A percentile compares a stretch with the other conserved stretches of the same genome.
phyloP scores from a whole-genome alignment of 2,329 filamentous ascomycete species.

The Calcarisporium arbuscula region DNA sequence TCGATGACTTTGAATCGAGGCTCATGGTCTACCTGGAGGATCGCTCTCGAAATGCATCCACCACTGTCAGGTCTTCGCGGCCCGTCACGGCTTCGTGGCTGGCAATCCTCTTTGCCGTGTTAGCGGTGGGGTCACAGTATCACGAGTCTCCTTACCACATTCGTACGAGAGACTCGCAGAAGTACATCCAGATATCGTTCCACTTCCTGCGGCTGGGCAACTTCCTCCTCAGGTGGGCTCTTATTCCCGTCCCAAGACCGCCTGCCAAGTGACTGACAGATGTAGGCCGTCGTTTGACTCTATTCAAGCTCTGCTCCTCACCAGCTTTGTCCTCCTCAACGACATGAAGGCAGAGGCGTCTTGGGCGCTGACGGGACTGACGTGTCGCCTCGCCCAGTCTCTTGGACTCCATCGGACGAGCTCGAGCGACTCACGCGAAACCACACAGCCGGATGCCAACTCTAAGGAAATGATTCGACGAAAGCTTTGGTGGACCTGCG shows the following conservation, averaged over 20 bases:
- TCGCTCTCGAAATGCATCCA: slow-evolving; percentile 49
- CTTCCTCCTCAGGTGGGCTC: slow-evolving; percentile 48
- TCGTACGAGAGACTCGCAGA: slow-evolving; percentile 52
- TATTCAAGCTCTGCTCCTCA: slow-evolving; percentile 57
- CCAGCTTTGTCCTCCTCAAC: slow-evolving; percentile 57
- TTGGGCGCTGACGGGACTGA: slow-evolving; percentile 58
- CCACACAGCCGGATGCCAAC: slow-evolving; percentile 33
- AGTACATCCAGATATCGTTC: slow-evolving; percentile 58
- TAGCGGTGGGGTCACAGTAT: slow-evolving; percentile 61
- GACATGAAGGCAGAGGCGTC: slow-evolving; percentile 66
- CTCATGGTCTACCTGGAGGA: slow-evolving; percentile 62
- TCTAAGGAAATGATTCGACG: slow-evolving; percentile 50
- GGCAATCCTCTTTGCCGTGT: slow-evolving; percentile 57
- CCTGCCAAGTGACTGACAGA: slow-evolving; percentile 6
- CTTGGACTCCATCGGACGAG: slow-evolving; percentile 51
- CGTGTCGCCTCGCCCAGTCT: slow-evolving; percentile 59
- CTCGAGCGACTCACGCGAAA: slow-evolving; percentile 39
- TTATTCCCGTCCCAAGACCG: neutral
- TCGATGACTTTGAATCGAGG: slow-evolving; percentile 58
- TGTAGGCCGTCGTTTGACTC: slow-evolving; percentile 56
- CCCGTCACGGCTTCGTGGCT: slow-evolving; percentile 59
- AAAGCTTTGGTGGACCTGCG: slow-evolving; percentile 58
- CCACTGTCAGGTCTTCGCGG: slow-evolving; percentile 36
- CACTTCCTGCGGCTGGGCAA: slow-evolving; percentile 59
- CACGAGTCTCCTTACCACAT: slow-evolving; percentile 59